Evolutionary conservation across 2,329 filamentous ascomycete species (phyloP), one percentile per base, ranked within the genome.

Genomic region (Trichophyton benhamiae): DNA sequence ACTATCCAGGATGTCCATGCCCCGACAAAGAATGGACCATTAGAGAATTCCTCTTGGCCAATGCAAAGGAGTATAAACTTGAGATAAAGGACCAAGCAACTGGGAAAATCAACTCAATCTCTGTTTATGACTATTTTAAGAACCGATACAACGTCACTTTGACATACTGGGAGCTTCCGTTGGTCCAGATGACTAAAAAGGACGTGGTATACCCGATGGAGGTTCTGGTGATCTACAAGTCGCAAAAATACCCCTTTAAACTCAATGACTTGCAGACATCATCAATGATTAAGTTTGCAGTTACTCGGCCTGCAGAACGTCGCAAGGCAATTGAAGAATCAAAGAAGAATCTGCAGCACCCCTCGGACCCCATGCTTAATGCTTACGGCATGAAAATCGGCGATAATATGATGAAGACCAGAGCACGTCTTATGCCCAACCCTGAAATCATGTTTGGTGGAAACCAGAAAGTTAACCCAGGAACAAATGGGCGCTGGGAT

Each of bases 251-350:
- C 67, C 76, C 75, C 2, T 80, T 74, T 70, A 86, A 86, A 72
- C 71, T 85, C 55, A 79, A 79, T 58, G 82, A 84, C 60, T 68
- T 69, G 0, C 79, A 95, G 75, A 96, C 92, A 0, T 77, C 86
- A 0, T 76, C 81, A 3, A 99, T 99, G 94, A 96, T 99, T 77
- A 92, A 88, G 72, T 90, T 92, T 68, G 91, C 92, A 0, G 92
- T 96, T 3, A 89, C 87, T 4, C 82, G 86, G 0, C 94, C 94
- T 0, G 71, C 72, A 0, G 72, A 84, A 33, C 88, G 94, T n/a
- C 82, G 83, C 66, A 67, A 71, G 0, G 83, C 87, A 20, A 91
- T 97, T 66, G 76, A 84, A 57, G 72, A 81, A 2, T 87, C 87
- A 15, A 82, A 96, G 7, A 70, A 76, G 0, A 81, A 87, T 65